A percentile compares a stretch with the other conserved stretches of the same genome.
These are phyloP conservation scores for Punica granatum DNA, from an alignment of 345 rosid species.

Conservation along the genomic window DNA sequence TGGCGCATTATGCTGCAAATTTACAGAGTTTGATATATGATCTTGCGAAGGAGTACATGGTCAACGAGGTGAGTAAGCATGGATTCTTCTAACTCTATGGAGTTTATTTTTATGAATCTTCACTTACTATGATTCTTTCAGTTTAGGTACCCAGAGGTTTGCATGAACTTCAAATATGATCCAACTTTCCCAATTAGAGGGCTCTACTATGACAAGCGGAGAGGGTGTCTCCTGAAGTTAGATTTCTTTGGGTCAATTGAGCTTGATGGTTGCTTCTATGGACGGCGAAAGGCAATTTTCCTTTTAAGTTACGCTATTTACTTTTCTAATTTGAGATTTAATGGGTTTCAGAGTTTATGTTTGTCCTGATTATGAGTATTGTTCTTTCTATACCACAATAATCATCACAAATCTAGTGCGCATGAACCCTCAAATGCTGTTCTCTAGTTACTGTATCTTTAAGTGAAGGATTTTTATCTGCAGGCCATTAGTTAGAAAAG, in stretches of 20 bases:
- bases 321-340: not conserved
- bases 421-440: not conserved
- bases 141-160: conserved; percentile 78
- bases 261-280: conserved; percentile 90
- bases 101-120: conserved; percentile 2
- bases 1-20: conserved; percentile 79
- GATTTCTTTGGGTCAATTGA: conserved; percentile 99
- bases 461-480: not conserved
- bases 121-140: conserved; percentile 28
- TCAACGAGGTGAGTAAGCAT: conserved; percentile 61
- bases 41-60: conserved; percentile 87
- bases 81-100: not conserved
- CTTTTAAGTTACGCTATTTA: not conserved
- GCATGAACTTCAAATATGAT: conserved; percentile 66
- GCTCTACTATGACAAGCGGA: conserved; percentile 72
- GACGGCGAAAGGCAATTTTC: conserved; percentile 69
- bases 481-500: not conserved
- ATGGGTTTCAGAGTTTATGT: not conserved
- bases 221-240: conserved; percentile 81
- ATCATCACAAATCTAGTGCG: not conserved
- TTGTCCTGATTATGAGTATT: not conserved
- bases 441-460: not conserved
- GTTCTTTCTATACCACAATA: not conserved
- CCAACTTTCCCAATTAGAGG: conserved; percentile 88
- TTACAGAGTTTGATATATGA: conserved; percentile 88